Conservation (phyloP, 208 protist genomes). For the Leishmania mexicana region DNA sequence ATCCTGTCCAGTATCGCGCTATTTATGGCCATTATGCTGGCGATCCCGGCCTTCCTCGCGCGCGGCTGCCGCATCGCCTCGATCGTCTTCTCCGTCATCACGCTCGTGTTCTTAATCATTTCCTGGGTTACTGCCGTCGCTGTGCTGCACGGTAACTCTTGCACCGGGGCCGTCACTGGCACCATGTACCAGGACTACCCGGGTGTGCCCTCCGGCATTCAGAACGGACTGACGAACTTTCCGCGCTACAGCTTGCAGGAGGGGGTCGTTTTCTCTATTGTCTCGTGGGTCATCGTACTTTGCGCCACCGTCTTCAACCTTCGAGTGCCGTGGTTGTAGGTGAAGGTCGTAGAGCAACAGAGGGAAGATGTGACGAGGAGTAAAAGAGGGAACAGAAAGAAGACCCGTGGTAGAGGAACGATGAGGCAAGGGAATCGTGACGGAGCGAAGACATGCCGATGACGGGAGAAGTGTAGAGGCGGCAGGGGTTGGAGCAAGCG, state of each 20-base stretch:
- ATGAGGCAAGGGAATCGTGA: not conserved
- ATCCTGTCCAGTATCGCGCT: constrained; percentile 45
- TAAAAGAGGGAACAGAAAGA: not conserved
- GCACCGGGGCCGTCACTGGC: constrained; percentile 13
- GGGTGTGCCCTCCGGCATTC: constrained; percentile 53
- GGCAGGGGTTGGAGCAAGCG: not conserved
- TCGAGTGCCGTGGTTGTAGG: constrained; percentile 39
- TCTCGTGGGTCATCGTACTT: constrained; percentile 44
- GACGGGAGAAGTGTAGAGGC: no score
- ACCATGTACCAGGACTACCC: constrained; percentile 38
- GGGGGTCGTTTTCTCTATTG: constrained; percentile 48
- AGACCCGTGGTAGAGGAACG: not conserved
- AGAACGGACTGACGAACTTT: constrained; percentile 47
- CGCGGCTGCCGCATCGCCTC: constrained; percentile 46
- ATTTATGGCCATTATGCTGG: constrained; percentile 40
- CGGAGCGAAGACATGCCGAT: not conserved
- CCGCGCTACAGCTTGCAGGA: constrained; percentile 53
- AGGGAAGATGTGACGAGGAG: not conserved
- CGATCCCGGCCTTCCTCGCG: constrained; percentile 40
- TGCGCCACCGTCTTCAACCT: constrained; percentile 46
- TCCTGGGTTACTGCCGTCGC: constrained; percentile 55
- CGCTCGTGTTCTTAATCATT: constrained; percentile 42
- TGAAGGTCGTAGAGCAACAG: not conserved
- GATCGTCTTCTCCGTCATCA: constrained; percentile 36
- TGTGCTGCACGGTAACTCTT: constrained; percentile 43